phyloP scores from a whole-genome alignment of 345 rosid species.

The Rhizophora apiculata region DNA sequence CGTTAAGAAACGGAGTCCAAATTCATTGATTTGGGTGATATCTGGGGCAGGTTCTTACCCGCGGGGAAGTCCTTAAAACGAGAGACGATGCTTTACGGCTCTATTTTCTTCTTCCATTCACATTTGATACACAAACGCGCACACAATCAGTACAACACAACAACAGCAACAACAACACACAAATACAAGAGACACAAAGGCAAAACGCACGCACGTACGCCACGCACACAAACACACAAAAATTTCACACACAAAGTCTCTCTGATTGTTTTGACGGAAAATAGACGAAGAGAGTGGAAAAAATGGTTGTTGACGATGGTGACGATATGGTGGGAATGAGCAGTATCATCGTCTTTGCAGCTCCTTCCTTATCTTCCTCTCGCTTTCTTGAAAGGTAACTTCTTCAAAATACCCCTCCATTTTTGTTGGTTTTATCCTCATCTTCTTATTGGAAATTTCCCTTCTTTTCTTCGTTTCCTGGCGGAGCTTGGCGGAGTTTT shows the following conservation, averaged over 20 bases:
- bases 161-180: not conserved
- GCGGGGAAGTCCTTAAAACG: not conserved
- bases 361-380: conserved; percentile 22
- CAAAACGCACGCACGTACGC: not conserved
- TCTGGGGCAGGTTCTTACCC: not conserved
- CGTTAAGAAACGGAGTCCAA: conserved; percentile 1
- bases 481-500: not conserved
- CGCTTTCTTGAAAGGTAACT: conserved; percentile 49
- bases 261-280: not conserved
- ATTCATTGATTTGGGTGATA: not conserved
- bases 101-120: conserved; percentile 1
- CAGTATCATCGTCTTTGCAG: conserved; percentile 24
- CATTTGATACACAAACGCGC: not conserved
- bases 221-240: not conserved
- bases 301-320: conserved; percentile 25
- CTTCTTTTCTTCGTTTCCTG: not conserved
- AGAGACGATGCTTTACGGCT: not conserved
- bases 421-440: not conserved
- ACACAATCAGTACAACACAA: not conserved
- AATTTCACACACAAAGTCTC: not conserved
- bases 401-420: conserved; percentile 27
- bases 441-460: not conserved
- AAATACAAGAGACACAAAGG: not conserved
- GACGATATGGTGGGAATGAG: conserved; percentile 32
- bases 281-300: not conserved